phyloP scores from a whole-genome alignment of 2,329 filamentous ascomycete species.

The Dactylellina cionopaga region DNA sequence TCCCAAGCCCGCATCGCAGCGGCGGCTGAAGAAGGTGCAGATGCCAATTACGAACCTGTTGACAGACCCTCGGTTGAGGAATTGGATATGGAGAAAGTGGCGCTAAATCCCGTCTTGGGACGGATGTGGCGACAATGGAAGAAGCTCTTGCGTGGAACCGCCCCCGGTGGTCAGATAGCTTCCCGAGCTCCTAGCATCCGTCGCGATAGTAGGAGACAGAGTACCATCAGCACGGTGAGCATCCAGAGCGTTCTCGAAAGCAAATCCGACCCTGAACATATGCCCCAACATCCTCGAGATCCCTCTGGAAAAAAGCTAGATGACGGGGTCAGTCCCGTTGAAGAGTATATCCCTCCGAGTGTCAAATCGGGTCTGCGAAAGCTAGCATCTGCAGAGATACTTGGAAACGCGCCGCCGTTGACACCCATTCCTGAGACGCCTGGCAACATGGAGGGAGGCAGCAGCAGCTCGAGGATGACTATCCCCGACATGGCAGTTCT shows the following conservation, averaged over 20 bases:
- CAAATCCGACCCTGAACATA: slow-evolving; percentile 15
- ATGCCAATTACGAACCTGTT: slow-evolving; percentile 65
- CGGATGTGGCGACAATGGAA: slow-evolving; percentile 95
- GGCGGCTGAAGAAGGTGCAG: slow-evolving; percentile 68
- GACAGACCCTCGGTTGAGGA: slow-evolving; percentile 86
- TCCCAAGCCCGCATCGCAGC: slow-evolving; percentile 64
- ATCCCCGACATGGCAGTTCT: slow-evolving; percentile 38
- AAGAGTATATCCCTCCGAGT: slow-evolving; percentile 11
- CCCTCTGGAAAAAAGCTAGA: slow-evolving; percentile 21
- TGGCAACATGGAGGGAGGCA: slow-evolving; percentile 23
- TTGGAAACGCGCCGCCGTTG: slow-evolving; percentile 42
- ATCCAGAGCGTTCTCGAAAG: slow-evolving; percentile 47
- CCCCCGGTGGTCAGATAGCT: slow-evolving; percentile 45
- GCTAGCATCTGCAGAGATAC: slow-evolving; percentile 46
- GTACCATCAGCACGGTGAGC: slow-evolving; percentile 42
- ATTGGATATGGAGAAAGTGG: slow-evolving; percentile 89
- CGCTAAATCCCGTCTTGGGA: slow-evolving; percentile 86
- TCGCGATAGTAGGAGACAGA: slow-evolving; percentile 46
- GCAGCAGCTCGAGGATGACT: slow-evolving; percentile 16
- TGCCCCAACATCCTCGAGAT: slow-evolving; percentile 8
- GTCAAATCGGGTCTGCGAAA: slow-evolving; percentile 45
- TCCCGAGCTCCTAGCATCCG: slow-evolving; percentile 41
- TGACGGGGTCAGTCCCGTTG: slow-evolving; percentile 22
- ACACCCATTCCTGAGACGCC: slow-evolving; percentile 52
- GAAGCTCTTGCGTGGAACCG: slow-evolving; percentile 73